Evolutionary conservation across 352 stramenopile species (phyloP), one percentile per base, ranked within the genome.

Genomic region (Peronosclerospora sorghi): DNA sequence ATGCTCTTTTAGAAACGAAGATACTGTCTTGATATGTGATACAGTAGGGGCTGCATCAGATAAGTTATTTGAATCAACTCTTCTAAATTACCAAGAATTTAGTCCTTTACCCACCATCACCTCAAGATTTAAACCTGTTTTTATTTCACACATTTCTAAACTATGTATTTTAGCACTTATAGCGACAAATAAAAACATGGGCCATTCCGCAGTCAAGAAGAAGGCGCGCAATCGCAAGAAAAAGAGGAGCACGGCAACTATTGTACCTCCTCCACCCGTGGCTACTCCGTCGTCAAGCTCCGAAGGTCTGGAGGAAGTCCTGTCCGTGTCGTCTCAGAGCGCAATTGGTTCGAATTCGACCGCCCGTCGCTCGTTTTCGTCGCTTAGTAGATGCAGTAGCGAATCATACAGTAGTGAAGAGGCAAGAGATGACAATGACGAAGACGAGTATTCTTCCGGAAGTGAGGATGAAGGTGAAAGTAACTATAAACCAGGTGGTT

Each of bases 401-500:
- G 35, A 56, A 9, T 47, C 35, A 45, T 41, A 10, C 15, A 50
- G 48, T 48, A 56, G 35, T 35, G 47, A 26, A 56, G 50, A 63
- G 34, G 45, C 48, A 20, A 44, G 41, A 14, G 45, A 57, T 23
- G 21, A 73, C n/a, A 62, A 73, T 18, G 84, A 96, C 37, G 93
- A 96, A 47, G 89, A 96, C 53, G 67, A 83, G 17, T 87, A 76
- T 34, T 86, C 74, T 28, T 86, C 74, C 19, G 74, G 86, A 36
- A 87, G 74, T 47, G 78, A 93, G 29, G 78, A 90, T 26, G 96
- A 99, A 57, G 96, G 95, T 13, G 68, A 85, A 34, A 89, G 85
- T 36, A 95, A 91, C 36, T 99, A 99, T 68, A 97, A 97, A 47
- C 57, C 83, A 0, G 96, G 96, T 41, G 96, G 96, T 14, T 99